phyloP scores from a whole-genome alignment of 208 protist species.

The Tritrichomonas foetus region DNA sequence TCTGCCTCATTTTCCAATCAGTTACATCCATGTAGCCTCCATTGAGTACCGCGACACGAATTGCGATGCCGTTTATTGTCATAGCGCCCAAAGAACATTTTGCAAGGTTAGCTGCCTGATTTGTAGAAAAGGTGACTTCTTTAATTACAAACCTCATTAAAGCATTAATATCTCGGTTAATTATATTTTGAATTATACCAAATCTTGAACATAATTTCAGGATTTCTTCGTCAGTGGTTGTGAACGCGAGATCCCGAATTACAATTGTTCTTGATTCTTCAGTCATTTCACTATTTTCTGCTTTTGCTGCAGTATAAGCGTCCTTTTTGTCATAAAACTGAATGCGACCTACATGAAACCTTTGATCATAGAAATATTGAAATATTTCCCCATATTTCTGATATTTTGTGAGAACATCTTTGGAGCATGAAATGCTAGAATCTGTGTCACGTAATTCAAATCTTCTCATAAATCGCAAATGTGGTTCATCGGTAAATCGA shows the following conservation, averaged over 20 bases:
- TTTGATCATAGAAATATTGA: neutral
- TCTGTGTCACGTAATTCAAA: neutral
- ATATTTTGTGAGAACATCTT: neutral
- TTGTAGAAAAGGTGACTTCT: neutral
- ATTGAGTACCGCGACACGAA: neutral
- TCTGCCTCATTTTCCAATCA: neutral
- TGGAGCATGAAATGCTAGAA: neutral
- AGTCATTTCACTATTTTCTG: neutral
- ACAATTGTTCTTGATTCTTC: neutral
- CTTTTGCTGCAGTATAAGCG: neutral
- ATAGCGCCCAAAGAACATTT: neutral
- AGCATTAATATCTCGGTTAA: neutral
- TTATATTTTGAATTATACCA: neutral
- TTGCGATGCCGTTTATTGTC: neutral
- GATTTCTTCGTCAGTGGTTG: neutral
- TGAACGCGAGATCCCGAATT: neutral
- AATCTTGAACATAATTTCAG: neutral
- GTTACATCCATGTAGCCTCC: neutral
- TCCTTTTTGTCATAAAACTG: neutral
- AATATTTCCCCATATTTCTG: neutral
- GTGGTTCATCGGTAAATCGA: neutral
- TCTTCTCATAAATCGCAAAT: neutral
- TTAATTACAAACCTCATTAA: neutral
- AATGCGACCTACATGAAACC: neutral
- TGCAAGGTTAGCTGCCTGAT: neutral